Evolutionary conservation across 345 rosid species (phyloP).

Genomic region (Conringia planisiliqua): DNA sequence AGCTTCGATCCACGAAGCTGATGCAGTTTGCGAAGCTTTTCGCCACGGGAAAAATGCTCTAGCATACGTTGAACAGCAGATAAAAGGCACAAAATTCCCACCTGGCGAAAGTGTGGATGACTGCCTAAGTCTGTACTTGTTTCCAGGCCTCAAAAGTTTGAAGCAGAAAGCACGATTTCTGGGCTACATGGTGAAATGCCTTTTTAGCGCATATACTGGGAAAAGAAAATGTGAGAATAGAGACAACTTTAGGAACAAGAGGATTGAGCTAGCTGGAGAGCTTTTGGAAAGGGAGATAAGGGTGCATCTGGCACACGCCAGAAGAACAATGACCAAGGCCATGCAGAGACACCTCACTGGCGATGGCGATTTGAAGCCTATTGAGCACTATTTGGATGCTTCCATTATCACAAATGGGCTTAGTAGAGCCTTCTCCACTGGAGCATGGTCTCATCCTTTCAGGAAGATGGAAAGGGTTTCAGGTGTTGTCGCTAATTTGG

Average conservation of each 20-base stretch:
- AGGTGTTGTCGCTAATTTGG: conserved; percentile 85
- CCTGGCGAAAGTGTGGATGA: conserved; percentile 61
- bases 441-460: conserved; percentile 93
- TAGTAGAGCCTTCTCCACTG: conserved; percentile 93
- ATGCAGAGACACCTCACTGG: conserved; percentile 76
- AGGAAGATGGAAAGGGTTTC: conserved; percentile 81
- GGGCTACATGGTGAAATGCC: conserved; percentile 89
- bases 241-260: conserved; percentile 83
- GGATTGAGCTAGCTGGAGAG: conserved; percentile 84
- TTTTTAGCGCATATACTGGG: conserved; percentile 65
- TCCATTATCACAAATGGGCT: conserved; percentile 86
- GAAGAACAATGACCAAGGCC: conserved; percentile 65
- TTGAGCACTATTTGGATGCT: conserved; percentile 85
- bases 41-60: conserved; percentile 50
- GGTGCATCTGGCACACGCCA: conserved; percentile 73
- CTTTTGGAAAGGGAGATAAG: conserved; percentile 79
- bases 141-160: conserved; percentile 57
- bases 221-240: conserved; percentile 71
- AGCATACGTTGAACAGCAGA: conserved; percentile 33
- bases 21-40: conserved; percentile 50
- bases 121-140: conserved; percentile 53
- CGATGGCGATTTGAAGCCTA: conserved; percentile 52
- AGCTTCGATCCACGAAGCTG: conserved; percentile 71
- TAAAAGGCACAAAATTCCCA: conserved; percentile 61
- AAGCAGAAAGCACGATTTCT: conserved; percentile 79